Percentiles rank a stretch among this genome's conserved stretches.
Evolutionary conservation across 2,329 filamentous ascomycete genomes (phyloP).

Genomic region (Botrytis fabae): DNA sequence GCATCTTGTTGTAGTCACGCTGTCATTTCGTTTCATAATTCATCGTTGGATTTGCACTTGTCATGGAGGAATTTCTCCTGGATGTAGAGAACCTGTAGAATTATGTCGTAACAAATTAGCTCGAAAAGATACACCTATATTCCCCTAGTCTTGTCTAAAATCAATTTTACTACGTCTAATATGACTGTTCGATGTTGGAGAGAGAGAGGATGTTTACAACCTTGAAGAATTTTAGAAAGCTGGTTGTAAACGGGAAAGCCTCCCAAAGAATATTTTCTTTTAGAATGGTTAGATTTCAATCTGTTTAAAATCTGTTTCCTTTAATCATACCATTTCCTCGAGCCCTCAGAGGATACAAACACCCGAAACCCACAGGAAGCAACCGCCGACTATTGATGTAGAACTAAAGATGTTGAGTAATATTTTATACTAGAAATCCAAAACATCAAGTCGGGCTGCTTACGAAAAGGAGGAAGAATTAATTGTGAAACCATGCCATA

Average conservation of each 20-base stretch:
- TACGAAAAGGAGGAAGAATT: neutral
- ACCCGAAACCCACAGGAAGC: neutral
- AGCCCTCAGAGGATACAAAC: neutral
- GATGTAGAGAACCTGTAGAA: neutral
- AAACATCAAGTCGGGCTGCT: neutral
- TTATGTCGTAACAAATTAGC: accelerated
- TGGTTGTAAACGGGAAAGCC: neutral
- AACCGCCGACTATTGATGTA: neutral
- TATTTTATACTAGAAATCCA: no score
- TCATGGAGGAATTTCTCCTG: neutral
- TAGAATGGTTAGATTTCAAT: accelerated
- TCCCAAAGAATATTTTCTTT: accelerated
- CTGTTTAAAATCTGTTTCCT: accelerated
- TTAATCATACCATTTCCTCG: neutral
- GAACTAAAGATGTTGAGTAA: accelerated
- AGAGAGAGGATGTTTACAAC: neutral
- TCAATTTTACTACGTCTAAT: neutral
- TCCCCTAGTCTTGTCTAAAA: neutral
- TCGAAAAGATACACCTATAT: accelerated
- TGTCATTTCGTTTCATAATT: neutral
- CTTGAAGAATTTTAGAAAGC: neutral
- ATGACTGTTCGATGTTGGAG: neutral
- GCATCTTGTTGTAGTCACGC: neutral
- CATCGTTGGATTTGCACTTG: neutral
- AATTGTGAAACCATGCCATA: neutral